Percentiles rank a stretch among this genome's conserved stretches.
Evolutionary conservation across 345 rosid genomes (phyloP).

Genomic region (Gossypium rotundifolium): DNA sequence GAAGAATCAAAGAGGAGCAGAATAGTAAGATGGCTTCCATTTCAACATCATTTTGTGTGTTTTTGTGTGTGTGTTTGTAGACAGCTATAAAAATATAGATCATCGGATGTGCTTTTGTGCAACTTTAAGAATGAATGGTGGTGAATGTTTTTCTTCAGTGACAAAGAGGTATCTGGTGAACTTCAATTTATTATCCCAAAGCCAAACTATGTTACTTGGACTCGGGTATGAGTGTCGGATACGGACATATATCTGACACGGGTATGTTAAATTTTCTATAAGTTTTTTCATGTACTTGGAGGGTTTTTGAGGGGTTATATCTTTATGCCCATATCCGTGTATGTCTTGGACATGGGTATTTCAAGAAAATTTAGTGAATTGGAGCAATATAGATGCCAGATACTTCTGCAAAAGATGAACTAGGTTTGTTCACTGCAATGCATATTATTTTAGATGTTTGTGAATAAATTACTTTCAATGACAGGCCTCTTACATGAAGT

Average conservation of each 20-base stretch:
- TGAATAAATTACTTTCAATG: not conserved
- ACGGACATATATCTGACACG: not conserved
- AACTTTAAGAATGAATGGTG: constrained; percentile 1
- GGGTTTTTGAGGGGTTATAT: not conserved
- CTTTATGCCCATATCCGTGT: not conserved
- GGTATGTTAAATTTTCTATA: not conserved
- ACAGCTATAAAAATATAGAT: not conserved
- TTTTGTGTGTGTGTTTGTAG: not conserved
- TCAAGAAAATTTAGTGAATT: not conserved
- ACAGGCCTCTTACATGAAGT: not conserved
- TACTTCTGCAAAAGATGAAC: not conserved
- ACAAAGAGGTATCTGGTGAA: not conserved
- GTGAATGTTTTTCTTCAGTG: not conserved
- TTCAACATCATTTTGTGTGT: not conserved
- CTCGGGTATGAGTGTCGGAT: not conserved
- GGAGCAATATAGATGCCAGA: not conserved
- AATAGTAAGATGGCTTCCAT: constrained; percentile 41
- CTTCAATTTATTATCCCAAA: not conserved
- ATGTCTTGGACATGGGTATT: not conserved
- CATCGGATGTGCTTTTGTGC: not conserved
- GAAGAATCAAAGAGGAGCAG: constrained; percentile 86
- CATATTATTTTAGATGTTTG: not conserved
- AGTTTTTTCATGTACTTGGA: not conserved
- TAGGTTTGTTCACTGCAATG: not conserved
- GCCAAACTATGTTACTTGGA: not conserved